Base-by-base conservation (phyloP, 2,329 filamentous ascomycete species). In the Orbilia blumenaviensis region DNA sequence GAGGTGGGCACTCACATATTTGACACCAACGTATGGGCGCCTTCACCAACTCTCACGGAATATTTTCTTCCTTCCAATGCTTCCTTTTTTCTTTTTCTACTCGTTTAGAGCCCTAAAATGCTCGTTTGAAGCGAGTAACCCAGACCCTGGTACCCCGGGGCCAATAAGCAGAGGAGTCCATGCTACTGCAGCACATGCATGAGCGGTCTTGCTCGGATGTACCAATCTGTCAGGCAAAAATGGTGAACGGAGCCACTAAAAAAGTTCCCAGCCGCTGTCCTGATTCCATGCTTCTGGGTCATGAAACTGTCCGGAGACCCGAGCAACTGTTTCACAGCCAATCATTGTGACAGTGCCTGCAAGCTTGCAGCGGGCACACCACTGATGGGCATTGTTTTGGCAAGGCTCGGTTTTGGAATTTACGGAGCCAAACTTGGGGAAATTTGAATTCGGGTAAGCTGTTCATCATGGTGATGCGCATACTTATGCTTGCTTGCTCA, bases 31-130 rank as follows among this genome's bases (percentile, higher is more conserved):
- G 38, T 27, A n/a, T 50, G 46, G 46, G 16, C 29, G 46, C 48
- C 48, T 54, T 36, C 48, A 52, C 21, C 48, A 21, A 9, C 32
- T 14, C n/a, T 27, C 48, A 52, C 48, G 48, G 48, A 52, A 52
- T 34, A 32, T 52, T 69, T 56, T 27, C 8, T 48, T 21, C 36
- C 32, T 16, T 64, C 10, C 46, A 32, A 21, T 23, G 18, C 52
- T 48, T 58, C 29, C 36, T 68, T 68, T 68, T 68, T 52, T 63
- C 62, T 56, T 44, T 54, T 38, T 25, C 42, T 38, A 12, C 62
- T 74, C 63, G 54, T 75, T 48, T 67, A 67, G 63, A 67, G 62
- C 61, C 61, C 60, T 74, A 61, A 66, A 58, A 66, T 66, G 52
- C 52, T 61, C 44, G 56, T 63, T 58, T 67, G 54, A 75, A 75